Evolutionary conservation across 2,329 filamentous ascomycete genomes (phyloP).

Genomic region (Lasiodiplodia citricola): DNA sequence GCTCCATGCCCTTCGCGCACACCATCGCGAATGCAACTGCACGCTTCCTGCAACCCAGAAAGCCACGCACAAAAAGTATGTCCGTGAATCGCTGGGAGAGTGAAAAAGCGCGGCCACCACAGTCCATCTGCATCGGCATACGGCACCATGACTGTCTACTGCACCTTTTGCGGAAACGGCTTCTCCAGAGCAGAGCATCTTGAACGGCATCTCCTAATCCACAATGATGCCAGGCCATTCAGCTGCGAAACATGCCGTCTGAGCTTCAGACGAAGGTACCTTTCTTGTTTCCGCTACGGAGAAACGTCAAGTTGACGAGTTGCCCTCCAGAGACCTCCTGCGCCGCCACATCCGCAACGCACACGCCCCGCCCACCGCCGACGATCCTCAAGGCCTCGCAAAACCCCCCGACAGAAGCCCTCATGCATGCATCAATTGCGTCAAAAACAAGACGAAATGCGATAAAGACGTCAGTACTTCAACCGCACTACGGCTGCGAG

Average conservation of each 20-base stretch:
- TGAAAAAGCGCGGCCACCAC: too few species aligned
- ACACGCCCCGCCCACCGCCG: background rate
- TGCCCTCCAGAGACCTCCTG: background rate
- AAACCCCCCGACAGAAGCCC: background rate
- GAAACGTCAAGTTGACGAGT: background rate
- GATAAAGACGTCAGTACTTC: background rate
- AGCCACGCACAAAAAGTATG: too few species aligned
- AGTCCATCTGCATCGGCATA: too few species aligned
- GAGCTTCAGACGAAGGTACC: background rate
- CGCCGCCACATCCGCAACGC: background rate
- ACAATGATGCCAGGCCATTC: background rate
- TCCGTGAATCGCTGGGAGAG: too few species aligned
- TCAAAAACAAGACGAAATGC: background rate
- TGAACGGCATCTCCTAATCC: background rate
- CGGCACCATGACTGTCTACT: background rate
- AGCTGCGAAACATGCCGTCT: background rate
- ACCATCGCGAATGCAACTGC: too few species aligned
- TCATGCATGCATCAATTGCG: background rate
- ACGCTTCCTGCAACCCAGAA: too few species aligned
- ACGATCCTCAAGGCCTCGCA: background rate
- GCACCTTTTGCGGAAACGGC: background rate
- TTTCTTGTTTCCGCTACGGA: background rate
- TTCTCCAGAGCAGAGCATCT: constrained; percentile 1
- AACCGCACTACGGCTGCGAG: too few species aligned
- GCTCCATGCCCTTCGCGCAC: too few species aligned